Evolutionary conservation across 371 early-diverging fungal genomes (phyloP).

Genomic region (Gilbertella persicaria): DNA sequence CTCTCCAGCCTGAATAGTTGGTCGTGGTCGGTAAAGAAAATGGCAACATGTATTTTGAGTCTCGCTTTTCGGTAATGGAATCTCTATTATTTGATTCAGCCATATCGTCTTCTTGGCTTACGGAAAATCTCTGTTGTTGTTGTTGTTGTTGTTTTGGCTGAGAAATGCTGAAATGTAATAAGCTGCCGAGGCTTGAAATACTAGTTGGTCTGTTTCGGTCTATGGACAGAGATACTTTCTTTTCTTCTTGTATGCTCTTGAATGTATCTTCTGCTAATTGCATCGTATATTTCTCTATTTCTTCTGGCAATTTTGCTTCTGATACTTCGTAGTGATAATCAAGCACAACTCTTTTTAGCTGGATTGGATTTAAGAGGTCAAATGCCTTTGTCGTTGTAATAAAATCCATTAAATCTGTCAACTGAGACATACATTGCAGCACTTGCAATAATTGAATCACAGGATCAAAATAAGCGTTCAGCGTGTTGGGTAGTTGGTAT

Average conservation of each 20-base stretch:
- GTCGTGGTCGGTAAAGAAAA: conserved; percentile 51
- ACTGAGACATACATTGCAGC: conserved; percentile 76
- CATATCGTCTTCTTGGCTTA: conserved; percentile 9
- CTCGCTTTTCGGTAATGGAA: conserved; percentile 43
- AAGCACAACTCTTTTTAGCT: conserved; percentile 69
- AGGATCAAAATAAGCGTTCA: conserved; percentile 55
- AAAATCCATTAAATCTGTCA: conserved; percentile 68
- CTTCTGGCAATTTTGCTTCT: conserved; percentile 69
- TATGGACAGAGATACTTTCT: not conserved
- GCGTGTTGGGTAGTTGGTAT: conserved; percentile 42
- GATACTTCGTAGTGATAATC: conserved; percentile 86
- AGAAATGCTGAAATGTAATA: conserved; percentile 6
- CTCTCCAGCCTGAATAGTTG: conserved; percentile 12
- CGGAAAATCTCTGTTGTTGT: not conserved
- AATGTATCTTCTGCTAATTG: conserved; percentile 66
- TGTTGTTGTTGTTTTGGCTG: not conserved
- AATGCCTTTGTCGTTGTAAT: conserved; percentile 71
- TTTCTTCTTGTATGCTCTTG: conserved; percentile 35
- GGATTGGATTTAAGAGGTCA: conserved; percentile 68
- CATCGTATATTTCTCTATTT: conserved; percentile 72
- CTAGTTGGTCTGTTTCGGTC: conserved; percentile 27
- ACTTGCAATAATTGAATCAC: conserved; percentile 82
- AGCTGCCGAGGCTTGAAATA: conserved; percentile 38
- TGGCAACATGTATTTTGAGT: conserved; percentile 53
- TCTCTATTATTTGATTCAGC: conserved; percentile 22